Percentiles rank a stretch among this genome's conserved stretches.
Evolutionary conservation across 176 grass and related monocot genomes (phyloP).

Genomic region (Bromus sterilis): DNA sequence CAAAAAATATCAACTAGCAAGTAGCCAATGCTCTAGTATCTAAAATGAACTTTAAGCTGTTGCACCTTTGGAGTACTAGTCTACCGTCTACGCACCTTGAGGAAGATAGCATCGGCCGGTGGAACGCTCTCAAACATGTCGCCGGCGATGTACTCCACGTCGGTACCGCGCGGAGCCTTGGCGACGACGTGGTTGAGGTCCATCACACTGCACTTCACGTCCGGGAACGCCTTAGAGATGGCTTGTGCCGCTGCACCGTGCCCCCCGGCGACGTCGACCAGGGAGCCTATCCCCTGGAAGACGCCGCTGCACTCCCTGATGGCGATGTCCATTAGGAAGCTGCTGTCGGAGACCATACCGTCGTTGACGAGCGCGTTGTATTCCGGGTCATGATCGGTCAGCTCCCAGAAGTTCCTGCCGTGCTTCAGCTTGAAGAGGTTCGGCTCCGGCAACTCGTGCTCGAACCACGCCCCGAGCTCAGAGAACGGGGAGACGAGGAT

Average conservation of each 20-base stretch:
- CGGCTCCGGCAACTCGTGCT: not conserved
- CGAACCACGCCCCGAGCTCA: not conserved
- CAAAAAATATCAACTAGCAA: no score
- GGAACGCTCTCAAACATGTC: no score
- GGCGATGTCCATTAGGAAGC: constrained; percentile 4
- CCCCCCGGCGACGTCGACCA: constrained; percentile 54
- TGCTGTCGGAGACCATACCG: constrained; percentile 26
- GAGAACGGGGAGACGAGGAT: not conserved
- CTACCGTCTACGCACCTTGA: constrained; percentile 64
- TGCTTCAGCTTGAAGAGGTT: not conserved
- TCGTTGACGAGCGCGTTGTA: constrained; percentile 18
- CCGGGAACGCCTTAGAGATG: constrained; percentile 24
- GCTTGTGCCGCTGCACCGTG: not conserved
- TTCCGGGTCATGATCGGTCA: not conserved
- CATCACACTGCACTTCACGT: not conserved
- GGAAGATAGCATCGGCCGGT: constrained; percentile 1
- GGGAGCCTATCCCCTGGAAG: constrained; percentile 22
- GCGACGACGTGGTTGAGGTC: constrained; percentile 39
- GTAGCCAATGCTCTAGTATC: no score
- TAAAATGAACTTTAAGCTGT: no score
- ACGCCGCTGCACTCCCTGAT: not conserved
- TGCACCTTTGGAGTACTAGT: no score
- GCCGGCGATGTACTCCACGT: not conserved
- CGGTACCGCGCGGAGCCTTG: not conserved
- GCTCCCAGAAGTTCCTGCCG: constrained; percentile 4